Percentiles rank a stretch among this genome's conserved stretches.
phyloP scores from a whole-genome alignment of 2,329 filamentous ascomycete species.

The Aspergillus fumigatiaffinis region DNA sequence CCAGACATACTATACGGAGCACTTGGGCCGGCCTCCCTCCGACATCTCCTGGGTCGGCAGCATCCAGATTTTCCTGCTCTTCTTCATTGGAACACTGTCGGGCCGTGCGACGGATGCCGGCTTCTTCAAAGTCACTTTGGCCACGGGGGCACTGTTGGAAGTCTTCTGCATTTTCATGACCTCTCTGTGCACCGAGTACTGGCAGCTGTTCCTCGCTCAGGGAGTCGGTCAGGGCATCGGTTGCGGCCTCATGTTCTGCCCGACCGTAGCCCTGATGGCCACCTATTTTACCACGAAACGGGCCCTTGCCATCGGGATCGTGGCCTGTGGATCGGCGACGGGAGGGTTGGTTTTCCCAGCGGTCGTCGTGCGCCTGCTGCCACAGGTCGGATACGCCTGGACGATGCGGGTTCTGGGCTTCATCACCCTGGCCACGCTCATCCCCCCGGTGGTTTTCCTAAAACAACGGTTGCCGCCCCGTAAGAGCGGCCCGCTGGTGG shows the following conservation, averaged over 20 bases:
- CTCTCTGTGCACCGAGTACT: slow-evolving; percentile 45
- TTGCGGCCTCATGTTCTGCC: slow-evolving; percentile 52
- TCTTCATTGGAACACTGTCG: slow-evolving; percentile 49
- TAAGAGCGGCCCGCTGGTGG: slow-evolving; percentile 49
- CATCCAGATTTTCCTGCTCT: slow-evolving; percentile 50
- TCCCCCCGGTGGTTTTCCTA: slow-evolving; percentile 43
- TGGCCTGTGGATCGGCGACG: slow-evolving; percentile 56
- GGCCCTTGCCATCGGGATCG: slow-evolving; percentile 57
- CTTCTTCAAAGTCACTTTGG: slow-evolving; percentile 44
- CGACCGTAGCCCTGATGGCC: slow-evolving; percentile 52
- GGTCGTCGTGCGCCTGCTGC: slow-evolving; percentile 54
- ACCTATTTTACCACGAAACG: slow-evolving; percentile 61
- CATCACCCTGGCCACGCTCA: slow-evolving; percentile 50
- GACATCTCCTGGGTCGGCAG: slow-evolving; percentile 53
- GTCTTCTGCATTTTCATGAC: slow-evolving; percentile 51
- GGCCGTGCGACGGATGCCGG: slow-evolving; percentile 52
- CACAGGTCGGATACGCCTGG: slow-evolving; percentile 61
- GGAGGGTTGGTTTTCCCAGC: slow-evolving; percentile 64
- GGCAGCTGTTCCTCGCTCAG: slow-evolving; percentile 49
- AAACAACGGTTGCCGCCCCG: slow-evolving; percentile 48
- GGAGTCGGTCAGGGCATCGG: slow-evolving; percentile 57
- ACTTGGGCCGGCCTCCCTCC: slow-evolving; percentile 41
- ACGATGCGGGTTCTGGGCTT: slow-evolving; percentile 61
- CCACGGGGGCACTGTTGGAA: slow-evolving; percentile 42
- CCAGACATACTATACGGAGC: slow-evolving; percentile 49